Evolutionary conservation across 106 monocot species (phyloP).

Genomic region (Acanthochlamys bracteata): DNA sequence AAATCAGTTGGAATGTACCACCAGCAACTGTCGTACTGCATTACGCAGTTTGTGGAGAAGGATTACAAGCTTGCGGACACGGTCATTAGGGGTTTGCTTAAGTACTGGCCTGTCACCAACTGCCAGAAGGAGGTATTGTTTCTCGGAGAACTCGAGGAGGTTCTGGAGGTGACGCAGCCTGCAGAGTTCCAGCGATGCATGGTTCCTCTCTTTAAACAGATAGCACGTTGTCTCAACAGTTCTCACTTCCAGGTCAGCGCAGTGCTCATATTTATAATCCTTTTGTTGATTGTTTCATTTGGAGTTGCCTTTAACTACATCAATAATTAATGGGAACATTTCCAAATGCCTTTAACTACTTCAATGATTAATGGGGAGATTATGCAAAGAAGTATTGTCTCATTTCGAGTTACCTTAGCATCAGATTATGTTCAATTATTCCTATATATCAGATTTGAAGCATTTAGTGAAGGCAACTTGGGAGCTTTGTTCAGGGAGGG

Average conservation of each 20-base stretch:
- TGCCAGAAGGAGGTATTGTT: constrained; percentile 48
- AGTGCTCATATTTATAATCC: too few species aligned
- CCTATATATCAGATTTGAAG: too few species aligned
- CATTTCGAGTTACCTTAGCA: too few species aligned
- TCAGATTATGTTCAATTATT: too few species aligned
- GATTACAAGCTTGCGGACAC: constrained; percentile 51
- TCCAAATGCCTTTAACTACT: too few species aligned
- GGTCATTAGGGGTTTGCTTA: constrained; percentile 32
- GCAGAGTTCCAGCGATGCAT: constrained; percentile 51
- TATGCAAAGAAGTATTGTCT: too few species aligned
- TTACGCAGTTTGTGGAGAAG: constrained; percentile 53
- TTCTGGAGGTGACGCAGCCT: constrained; percentile 34
- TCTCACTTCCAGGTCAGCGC: constrained; percentile 53
- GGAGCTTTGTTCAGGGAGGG: too few species aligned
- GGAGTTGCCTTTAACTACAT: too few species aligned
- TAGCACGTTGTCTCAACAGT: constrained; percentile 52
- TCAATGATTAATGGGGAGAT: too few species aligned
- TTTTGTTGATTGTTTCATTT: too few species aligned
- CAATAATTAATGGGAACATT: too few species aligned
- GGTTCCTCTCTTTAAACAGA: constrained; percentile 43
- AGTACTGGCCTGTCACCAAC: constrained; percentile 53
- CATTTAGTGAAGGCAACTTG: too few species aligned
- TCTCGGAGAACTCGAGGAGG: constrained; percentile 50
- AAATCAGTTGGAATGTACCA: constrained; percentile 33
- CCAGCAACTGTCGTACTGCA: constrained; percentile 42